Conservation (phyloP, 2,329 filamentous ascomycete species). For the Bipolaris victoriae region DNA sequence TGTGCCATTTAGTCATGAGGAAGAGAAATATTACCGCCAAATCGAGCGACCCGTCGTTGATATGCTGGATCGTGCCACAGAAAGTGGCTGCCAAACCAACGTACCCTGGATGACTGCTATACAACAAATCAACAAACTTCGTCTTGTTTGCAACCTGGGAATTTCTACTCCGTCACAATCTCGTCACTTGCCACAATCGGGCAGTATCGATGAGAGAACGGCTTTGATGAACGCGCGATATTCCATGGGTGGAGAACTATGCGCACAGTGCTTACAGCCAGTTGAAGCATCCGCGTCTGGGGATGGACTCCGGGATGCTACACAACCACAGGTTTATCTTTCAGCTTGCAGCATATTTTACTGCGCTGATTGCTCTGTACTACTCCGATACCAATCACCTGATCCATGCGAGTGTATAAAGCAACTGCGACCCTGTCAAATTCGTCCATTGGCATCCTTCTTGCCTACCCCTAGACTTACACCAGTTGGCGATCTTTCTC, state of each 20-base stretch:
- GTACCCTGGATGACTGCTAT: conserved; percentile 34
- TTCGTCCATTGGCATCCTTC: not conserved
- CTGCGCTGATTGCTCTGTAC: not conserved
- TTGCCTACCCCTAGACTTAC: not conserved
- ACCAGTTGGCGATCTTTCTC: not conserved
- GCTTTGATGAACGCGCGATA: conserved; percentile 4
- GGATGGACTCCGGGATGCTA: not conserved
- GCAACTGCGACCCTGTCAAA: not conserved
- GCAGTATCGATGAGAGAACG: not conserved
- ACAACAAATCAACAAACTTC: conserved; percentile 54
- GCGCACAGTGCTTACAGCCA: conserved; percentile 1
- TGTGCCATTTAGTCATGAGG: not conserved
- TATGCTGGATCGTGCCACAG: not conserved
- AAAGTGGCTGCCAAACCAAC: not conserved
- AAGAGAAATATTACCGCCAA: not conserved
- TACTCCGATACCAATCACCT: not conserved
- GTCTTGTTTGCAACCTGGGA: conserved; percentile 57
- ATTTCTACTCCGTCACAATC: not conserved
- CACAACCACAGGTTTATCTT: not conserved
- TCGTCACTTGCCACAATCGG: not conserved
- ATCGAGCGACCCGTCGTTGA: not conserved
- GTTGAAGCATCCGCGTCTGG: not conserved
- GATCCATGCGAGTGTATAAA: not conserved
- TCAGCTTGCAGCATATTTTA: conserved; percentile 7
- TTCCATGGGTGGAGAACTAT: conserved; percentile 1